Percentiles rank a stretch among this genome's conserved stretches.
phyloP scores from a whole-genome alignment of 495 filamentous ascomycete species.

The Lentithecium fluviatile region DNA sequence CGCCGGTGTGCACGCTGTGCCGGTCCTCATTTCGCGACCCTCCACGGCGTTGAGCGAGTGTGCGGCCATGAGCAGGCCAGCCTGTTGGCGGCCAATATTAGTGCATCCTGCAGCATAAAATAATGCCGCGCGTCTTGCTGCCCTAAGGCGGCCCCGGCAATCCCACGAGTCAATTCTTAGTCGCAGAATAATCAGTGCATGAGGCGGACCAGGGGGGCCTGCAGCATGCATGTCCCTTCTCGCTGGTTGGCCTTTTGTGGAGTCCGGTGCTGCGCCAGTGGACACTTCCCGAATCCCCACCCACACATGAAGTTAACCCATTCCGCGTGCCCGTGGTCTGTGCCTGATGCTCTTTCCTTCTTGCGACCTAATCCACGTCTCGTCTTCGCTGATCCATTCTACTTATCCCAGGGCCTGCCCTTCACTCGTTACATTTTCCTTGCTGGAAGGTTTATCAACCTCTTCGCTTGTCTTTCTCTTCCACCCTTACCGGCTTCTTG shows the following conservation, averaged over 20 bases:
- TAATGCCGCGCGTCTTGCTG: conserved; percentile 39
- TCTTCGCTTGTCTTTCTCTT: conserved; percentile 39
- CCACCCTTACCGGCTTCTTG: conserved; percentile 19
- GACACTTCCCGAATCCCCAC: conserved; percentile 36
- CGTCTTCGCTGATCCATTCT: conserved; percentile 40
- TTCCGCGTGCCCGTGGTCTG: conserved; percentile 33
- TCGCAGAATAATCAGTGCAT: conserved; percentile 37
- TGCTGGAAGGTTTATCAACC: conserved; percentile 36
- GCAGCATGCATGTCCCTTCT: conserved; percentile 27
- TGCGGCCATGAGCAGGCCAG: conserved; percentile 8
- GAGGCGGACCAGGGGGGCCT: conserved; percentile 33
- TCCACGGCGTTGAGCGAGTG: conserved; percentile 8
- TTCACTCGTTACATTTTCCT: conserved; percentile 39
- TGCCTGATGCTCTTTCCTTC: conserved; percentile 40
- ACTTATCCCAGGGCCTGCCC: conserved; percentile 38
- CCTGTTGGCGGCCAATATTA: conserved; percentile 35
- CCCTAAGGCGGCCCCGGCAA: conserved; percentile 30
- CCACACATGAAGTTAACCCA: conserved; percentile 35
- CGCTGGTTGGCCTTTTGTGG: conserved; percentile 28
- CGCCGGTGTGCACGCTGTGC: conserved; percentile 18
- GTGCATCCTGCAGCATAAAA: conserved; percentile 37
- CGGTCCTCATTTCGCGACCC: conserved; percentile 32
- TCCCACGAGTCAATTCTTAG: conserved; percentile 36
- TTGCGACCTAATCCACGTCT: conserved; percentile 39
- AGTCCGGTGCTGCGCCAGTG: conserved; percentile 35